Percentiles rank a stretch among this genome's conserved stretches.
phyloP scores from a whole-genome alignment of 2,329 filamentous ascomycete genomes.

The Eutypa lata region DNA sequence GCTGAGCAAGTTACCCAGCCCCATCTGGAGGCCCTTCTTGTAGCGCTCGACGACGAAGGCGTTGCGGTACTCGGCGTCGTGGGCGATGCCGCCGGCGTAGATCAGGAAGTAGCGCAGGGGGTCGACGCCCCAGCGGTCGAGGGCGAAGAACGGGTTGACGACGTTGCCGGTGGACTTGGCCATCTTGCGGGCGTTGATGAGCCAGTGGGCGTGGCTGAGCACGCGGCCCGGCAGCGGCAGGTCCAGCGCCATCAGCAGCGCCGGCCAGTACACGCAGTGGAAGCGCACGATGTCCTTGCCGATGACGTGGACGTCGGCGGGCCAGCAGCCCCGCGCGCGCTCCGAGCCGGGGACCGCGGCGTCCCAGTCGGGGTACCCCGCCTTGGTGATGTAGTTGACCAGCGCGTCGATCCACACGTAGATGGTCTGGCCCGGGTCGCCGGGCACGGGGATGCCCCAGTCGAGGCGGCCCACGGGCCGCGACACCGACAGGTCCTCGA shows the following conservation, averaged over 20 bases:
- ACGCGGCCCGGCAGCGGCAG: constrained; percentile 76
- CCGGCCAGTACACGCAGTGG: constrained; percentile 97
- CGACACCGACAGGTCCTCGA: constrained; percentile 87
- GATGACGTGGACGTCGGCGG: constrained; percentile 85
- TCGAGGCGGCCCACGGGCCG: constrained; percentile 71
- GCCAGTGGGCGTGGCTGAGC: constrained; percentile 93
- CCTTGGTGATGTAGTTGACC: constrained; percentile 86
- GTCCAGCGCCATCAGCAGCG: constrained; percentile 84
- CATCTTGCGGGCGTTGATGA: constrained; percentile 89
- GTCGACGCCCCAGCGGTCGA: constrained; percentile 86
- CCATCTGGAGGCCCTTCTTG: constrained; percentile 72
- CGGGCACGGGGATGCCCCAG: constrained; percentile 89
- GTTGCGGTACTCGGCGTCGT: constrained; percentile 87
- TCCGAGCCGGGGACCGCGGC: too few species aligned
- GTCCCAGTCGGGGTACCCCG: constrained; percentile 74
- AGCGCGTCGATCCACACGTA: constrained; percentile 98
- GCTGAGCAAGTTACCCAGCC: constrained; percentile 76
- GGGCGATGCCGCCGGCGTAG: constrained; percentile 69
- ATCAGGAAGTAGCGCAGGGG: constrained; percentile 86
- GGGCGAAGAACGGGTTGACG: constrained; percentile 88
- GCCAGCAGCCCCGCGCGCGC: constrained; percentile 68
- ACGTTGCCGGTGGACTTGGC: constrained; percentile 94
- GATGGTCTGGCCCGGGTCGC: constrained; percentile 81
- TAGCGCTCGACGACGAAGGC: constrained; percentile 70
- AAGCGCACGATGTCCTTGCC: constrained; percentile 97